Evolutionary conservation across 768 basidiomycete species (phyloP).

Genomic region (Russula virescens): DNA sequence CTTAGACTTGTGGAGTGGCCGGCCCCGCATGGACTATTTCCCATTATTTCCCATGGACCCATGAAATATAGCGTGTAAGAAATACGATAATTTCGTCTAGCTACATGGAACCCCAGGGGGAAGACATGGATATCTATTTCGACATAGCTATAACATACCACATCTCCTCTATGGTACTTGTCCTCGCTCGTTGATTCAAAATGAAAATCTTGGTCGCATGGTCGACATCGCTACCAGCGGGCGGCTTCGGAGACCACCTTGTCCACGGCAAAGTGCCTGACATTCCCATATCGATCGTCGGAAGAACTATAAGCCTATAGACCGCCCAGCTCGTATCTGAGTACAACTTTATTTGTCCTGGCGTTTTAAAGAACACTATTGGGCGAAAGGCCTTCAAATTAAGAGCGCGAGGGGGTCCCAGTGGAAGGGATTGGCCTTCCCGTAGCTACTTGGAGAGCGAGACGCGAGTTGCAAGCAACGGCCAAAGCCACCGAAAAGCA

Average conservation of each 20-base stretch:
- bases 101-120: background rate
- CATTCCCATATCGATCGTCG: background rate
- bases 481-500: background rate
- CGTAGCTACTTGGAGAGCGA: too few species aligned
- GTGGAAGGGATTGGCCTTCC: too few species aligned
- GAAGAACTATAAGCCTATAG: background rate
- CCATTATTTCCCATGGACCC: constrained; percentile 1
- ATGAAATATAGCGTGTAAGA: background rate
- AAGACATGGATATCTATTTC: background rate
- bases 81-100: background rate
- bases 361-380: background rate
- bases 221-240: background rate
- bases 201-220: background rate
- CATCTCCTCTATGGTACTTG: background rate
- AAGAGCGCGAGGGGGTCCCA: background rate
- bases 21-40: background rate
- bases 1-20: background rate
- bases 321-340: background rate
- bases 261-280: background rate
- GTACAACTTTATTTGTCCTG: background rate
- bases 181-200: background rate
- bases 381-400: background rate
- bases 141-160: background rate
- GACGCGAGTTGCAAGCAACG: too few species aligned
- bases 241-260: background rate